Evolutionary conservation across 768 basidiomycete species (phyloP).

Genomic region (Butyriboletus loyo): DNA sequence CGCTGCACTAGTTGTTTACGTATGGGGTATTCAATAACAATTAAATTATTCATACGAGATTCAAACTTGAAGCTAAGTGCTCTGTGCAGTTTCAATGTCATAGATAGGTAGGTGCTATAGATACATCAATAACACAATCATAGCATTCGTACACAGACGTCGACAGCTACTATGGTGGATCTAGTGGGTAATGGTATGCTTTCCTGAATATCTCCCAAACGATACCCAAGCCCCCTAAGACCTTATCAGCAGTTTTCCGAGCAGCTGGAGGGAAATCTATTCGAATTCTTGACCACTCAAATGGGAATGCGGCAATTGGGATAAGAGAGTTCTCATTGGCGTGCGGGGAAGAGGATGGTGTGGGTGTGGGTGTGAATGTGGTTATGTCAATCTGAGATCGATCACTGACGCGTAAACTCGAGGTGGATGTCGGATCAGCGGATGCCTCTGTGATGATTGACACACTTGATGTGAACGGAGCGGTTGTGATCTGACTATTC

Average conservation of each 20-base stretch:
- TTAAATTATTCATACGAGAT: neutral
- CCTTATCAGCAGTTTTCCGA: constrained; percentile 20
- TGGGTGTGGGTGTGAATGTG: constrained; percentile 10
- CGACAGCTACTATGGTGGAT: constrained; percentile 26
- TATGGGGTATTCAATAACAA: no score
- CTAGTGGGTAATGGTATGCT: constrained; percentile 34
- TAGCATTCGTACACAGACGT: constrained; percentile 7
- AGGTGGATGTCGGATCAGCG: constrained; percentile 1
- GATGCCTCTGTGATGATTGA: constrained; percentile 10
- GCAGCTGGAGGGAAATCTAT: constrained; percentile 26
- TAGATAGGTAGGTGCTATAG: neutral
- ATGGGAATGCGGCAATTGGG: constrained; percentile 14
- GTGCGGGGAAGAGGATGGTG: constrained; percentile 10
- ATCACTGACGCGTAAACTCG: constrained; percentile 7
- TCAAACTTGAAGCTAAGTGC: no score
- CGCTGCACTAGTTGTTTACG: no score
- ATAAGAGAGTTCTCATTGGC: constrained; percentile 21
- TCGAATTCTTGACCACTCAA: constrained; percentile 31
- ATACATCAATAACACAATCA: constrained; percentile 11
- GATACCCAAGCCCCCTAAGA: constrained; percentile 25
- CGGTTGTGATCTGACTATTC: constrained; percentile 1
- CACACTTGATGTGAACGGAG: constrained; percentile 1
- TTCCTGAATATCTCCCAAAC: constrained; percentile 32
- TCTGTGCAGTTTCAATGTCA: neutral
- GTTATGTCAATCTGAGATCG: constrained; percentile 9